Base-by-base conservation (phyloP, 73 alveolate genomes). In the Paramecium pentaurelia region DNA sequence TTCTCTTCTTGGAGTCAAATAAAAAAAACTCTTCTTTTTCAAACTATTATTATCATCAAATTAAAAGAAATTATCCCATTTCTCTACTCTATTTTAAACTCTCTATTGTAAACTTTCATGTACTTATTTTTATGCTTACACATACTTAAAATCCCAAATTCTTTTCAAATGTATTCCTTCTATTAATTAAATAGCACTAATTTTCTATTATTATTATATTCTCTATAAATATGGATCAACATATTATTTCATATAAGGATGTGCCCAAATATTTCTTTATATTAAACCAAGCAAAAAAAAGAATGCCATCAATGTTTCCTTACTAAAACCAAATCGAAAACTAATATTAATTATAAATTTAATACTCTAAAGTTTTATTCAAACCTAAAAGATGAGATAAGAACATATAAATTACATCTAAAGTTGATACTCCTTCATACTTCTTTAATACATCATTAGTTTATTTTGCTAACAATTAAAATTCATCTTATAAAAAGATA, bases 221-320 rank as follows among this genome's bases (percentile, higher is more conserved):
- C 87, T 83, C 36, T 42, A 16, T 10, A 88, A 71, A 40, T 88
- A 88, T 10, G 94, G 94, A 45, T 88, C 94, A 1, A 88, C 87
- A 58, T 88, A 88, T 28, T 4, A 12, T 71, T 71, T 28, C 77
- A 83, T 71, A 45, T 88, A 88, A 12, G 94, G 94, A 42, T 88
- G 94, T 40, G 86, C 87, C 94, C 94, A 88, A 44, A 88, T 47
- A 47, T 88, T 88, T 27, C 87, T 68, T 28, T 88, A 32, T 30
- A 88, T 42, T 44, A 88, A 71, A 6, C 94, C 94, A 44, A 88
- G 83, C 27, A 88, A 64, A 30, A 88, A 77, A 34, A 88, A 88
- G 49, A 88, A 40, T 32, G 87, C 87, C 94, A 88, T 88, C 38
- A 88, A 51, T 71, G 87, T 83, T 42, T 88, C 94, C 64, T 71